Conservation (phyloP, 202 grass and related monocot genomes). For the Carex arenaria region DNA sequence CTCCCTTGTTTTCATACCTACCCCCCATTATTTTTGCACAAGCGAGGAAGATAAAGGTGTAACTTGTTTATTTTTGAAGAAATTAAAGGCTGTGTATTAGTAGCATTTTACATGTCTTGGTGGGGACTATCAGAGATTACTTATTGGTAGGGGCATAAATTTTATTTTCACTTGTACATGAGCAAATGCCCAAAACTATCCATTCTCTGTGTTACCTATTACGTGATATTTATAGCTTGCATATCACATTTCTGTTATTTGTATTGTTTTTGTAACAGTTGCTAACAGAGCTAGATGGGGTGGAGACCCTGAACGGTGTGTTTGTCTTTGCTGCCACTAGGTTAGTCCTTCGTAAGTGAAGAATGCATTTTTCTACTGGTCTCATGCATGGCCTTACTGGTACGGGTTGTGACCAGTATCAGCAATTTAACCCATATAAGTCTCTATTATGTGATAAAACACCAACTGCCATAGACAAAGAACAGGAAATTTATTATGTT, state of each 20-base stretch:
- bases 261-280: constrained; percentile 52
- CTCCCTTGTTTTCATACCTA: neutral
- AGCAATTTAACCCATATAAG: neutral
- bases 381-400: neutral
- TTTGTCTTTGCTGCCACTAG: constrained; percentile 97
- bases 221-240: neutral
- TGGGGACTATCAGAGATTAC: neutral
- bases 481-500: neutral
- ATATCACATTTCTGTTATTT: neutral
- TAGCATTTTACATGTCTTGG: neutral
- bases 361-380: neutral
- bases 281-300: constrained; percentile 93
- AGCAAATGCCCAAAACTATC: neutral
- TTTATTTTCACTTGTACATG: neutral
- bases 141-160: neutral
- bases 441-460: neutral
- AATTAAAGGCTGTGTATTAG: neutral
- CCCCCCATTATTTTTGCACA: neutral
- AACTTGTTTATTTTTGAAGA: neutral
- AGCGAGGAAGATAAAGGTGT: neutral
- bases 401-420: neutral
- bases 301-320: constrained; percentile 86
- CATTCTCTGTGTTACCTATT: neutral
- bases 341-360: constrained; percentile 34
- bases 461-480: constrained; percentile 3